Evolutionary conservation across 139 green algal genomes (phyloP).

Genomic region (Asterochloris sp.): DNA sequence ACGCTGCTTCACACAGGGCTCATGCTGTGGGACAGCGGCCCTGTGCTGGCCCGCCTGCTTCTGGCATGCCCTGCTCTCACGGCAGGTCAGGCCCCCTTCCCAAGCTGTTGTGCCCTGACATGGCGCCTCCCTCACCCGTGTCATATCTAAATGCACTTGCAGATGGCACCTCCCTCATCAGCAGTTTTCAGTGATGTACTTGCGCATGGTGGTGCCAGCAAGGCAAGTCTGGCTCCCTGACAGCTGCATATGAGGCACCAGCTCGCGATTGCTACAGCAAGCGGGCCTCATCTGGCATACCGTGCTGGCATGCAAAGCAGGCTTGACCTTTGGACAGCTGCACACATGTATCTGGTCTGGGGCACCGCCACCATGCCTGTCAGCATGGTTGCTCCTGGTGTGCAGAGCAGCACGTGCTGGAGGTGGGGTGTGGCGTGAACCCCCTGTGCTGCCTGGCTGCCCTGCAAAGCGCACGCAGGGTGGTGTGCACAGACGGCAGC

Average conservation of each 20-base stretch:
- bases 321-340: too few species aligned
- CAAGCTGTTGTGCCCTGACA: too few species aligned
- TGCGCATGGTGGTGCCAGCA: too few species aligned
- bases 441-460: conserved; percentile 29
- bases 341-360: too few species aligned
- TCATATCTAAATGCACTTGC: neutral
- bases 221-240: too few species aligned
- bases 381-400: neutral
- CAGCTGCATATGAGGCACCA: too few species aligned
- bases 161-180: too few species aligned
- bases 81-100: neutral
- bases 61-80: conserved; percentile 8
- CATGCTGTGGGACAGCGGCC: conserved; percentile 24
- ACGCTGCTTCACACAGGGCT: conserved; percentile 29
- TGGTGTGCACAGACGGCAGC: conserved; percentile 32
- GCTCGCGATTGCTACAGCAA: too few species aligned
- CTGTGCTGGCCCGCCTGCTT: conserved; percentile 17
- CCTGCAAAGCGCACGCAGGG: conserved; percentile 15
- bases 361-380: too few species aligned
- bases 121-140: neutral
- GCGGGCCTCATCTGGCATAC: too few species aligned
- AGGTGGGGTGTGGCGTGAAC: conserved; percentile 31
- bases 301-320: too few species aligned
- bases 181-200: too few species aligned
- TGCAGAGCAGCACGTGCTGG: conserved; percentile 20